Conservation (phyloP, 2,329 filamentous ascomycete genomes). For the Nothophaeocryptopus gaeumannii region DNA sequence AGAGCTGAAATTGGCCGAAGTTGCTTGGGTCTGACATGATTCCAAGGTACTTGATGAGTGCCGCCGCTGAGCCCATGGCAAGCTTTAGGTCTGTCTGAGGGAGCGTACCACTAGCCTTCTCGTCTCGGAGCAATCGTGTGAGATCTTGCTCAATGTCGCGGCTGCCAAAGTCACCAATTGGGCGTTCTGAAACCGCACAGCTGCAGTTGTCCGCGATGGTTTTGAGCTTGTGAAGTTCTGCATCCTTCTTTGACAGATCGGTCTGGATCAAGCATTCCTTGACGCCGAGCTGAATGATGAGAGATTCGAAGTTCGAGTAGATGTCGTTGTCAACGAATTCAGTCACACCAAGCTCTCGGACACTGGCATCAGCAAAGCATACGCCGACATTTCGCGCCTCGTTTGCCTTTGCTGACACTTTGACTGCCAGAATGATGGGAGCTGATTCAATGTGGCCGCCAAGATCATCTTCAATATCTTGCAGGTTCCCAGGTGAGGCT, state of each 20-base stretch:
- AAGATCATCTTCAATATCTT: conserved; percentile 94
- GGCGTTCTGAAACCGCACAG: conserved; percentile 80
- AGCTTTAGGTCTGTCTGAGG: conserved; percentile 91
- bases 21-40: conserved; percentile 89
- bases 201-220: conserved; percentile 91
- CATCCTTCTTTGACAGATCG: conserved; percentile 77
- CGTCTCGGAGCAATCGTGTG: conserved; percentile 80
- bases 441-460: conserved; percentile 82
- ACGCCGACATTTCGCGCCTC: conserved; percentile 88
- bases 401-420: conserved; percentile 80
- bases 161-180: conserved; percentile 72
- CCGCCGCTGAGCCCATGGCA: conserved; percentile 91
- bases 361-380: conserved; percentile 95
- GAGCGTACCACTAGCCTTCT: conserved; percentile 70
- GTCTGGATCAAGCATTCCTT: conserved; percentile 87
- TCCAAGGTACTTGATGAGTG: conserved; percentile 89
- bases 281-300: conserved; percentile 93
- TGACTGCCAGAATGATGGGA: conserved; percentile 92
- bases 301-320: conserved; percentile 95
- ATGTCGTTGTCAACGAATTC: conserved; percentile 99
- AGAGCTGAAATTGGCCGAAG: conserved; percentile 94
- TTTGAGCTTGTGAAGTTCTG: conserved; percentile 80
- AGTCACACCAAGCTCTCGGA: conserved; percentile 90
- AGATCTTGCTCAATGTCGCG: conserved; percentile 96
- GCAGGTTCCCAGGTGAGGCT: conserved; percentile 87